A percentile compares a stretch with the other conserved stretches of the same genome.
Evolutionary conservation across 1,139 yeast genomes (phyloP).

Genomic region (Yamadazyma spencermartinsiae): DNA sequence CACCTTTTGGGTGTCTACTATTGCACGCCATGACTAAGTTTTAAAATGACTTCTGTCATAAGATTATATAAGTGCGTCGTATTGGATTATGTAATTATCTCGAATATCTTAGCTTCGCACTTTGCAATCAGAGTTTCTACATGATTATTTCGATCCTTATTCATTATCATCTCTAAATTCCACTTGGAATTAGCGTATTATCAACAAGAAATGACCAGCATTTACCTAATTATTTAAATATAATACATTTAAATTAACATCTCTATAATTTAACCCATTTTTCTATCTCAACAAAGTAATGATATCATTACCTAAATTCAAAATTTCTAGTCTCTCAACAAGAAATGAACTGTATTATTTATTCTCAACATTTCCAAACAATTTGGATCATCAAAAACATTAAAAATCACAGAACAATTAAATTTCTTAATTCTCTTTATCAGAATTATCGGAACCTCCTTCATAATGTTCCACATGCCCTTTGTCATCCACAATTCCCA

Average conservation of each 20-base stretch:
- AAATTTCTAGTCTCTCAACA: constrained; percentile 14
- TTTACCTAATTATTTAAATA: neutral
- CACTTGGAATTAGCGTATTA: constrained; percentile 3
- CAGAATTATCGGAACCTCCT: constrained; percentile 11
- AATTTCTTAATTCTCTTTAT: constrained; percentile 7
- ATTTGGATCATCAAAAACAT: neutral
- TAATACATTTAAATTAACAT: constrained; percentile 5
- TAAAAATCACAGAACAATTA: constrained; percentile 1
- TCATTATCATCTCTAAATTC: constrained; percentile 3
- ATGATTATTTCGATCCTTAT: neutral
- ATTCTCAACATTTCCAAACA: constrained; percentile 6
- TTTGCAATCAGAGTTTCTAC: too few species aligned
- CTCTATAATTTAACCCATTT: constrained; percentile 10
- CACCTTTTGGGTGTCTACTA: too few species aligned
- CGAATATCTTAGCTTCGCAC: too few species aligned
- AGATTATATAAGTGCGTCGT: too few species aligned
- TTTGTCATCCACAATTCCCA: constrained; percentile 10
- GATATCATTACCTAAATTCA: constrained; percentile 10
- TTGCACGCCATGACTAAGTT: too few species aligned
- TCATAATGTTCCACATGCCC: constrained; percentile 15
- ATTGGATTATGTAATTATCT: too few species aligned
- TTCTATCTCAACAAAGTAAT: constrained; percentile 14
- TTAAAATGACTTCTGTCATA: too few species aligned
- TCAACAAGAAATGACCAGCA: constrained; percentile 3
- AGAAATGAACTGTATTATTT: constrained; percentile 11